Base-by-base conservation (phyloP, 805 yeast genomes). In the Metschnikowia kunwiensis region DNA sequence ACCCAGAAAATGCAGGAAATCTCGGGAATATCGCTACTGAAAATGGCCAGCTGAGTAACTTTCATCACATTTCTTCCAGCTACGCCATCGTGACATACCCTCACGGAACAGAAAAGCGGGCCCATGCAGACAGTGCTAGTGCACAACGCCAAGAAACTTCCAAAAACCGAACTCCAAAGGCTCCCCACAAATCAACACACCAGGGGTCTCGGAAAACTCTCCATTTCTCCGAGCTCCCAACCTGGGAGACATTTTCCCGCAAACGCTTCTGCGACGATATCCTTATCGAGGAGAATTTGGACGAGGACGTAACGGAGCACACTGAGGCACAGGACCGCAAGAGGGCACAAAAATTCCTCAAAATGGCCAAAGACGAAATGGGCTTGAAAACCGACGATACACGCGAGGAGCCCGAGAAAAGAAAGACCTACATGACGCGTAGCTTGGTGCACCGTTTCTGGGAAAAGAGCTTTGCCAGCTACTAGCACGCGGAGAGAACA, bases 261-360 rank as follows among this genome's bases (percentile, higher is more conserved):
- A 36, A 30, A 18, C 26, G 40, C 7, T 13, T 13, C 5, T n/a
- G 21, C 13, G 35, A 36, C 6, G 40, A 36, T 22, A 13, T 36
- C n/a, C 22, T 16, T 7, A 30, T 31, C 13, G 44, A 35, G 24
- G 38, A 36, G 10, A 15, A 25, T 5, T 32, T 40, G 31, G 19
- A 36, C 10, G 24, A 16, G 14, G 36, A 22, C n/a, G 34, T 31
- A 16, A 15, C 18, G 17, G 27, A 21, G 11, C 30, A 19, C n/a
- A 26, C 24, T 17, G 44, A 40, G 13, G 12, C 13, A 9, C 27
- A 22, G 6, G 44, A 40, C 24, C 12, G 20, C 5, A 26, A 21
- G 24, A 32, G 9, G 27, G 24, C 23, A 10, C 10, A 9, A 7
- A 13, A 19, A 10, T 19, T 24, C 4, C 17, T 24, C 9, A 23